These are phyloP conservation scores for Evernia prunastri DNA, from an alignment of 495 filamentous ascomycete genomes.

Conservation along the genomic window DNA sequence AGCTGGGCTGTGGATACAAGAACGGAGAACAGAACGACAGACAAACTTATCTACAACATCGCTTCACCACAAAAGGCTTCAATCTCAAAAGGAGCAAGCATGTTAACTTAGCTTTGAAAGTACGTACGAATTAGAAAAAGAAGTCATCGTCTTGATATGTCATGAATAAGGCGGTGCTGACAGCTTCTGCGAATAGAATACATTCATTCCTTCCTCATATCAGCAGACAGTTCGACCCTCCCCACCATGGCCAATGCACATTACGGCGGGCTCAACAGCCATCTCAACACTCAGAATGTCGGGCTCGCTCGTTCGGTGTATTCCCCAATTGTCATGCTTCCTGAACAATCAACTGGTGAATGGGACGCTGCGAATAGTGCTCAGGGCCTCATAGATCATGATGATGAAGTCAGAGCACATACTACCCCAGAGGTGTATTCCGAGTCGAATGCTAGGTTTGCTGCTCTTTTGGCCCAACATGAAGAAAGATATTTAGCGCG, in stretches of 20 bases:
- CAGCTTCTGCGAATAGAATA: background rate
- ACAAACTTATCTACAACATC: background rate
- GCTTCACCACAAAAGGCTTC: background rate
- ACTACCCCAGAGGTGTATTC: background rate
- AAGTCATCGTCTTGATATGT: background rate
- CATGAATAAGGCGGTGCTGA: background rate
- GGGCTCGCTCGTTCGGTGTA: background rate
- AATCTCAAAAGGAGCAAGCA: background rate
- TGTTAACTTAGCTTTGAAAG: background rate
- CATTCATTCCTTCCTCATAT: background rate
- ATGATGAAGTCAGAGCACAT: constrained; percentile 1
- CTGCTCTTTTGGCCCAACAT: background rate
- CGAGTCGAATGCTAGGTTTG: background rate
- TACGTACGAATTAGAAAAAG: background rate
- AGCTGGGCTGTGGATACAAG: background rate
- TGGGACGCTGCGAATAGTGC: background rate
- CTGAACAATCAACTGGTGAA: background rate
- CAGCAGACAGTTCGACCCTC: background rate
- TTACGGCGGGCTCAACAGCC: background rate
- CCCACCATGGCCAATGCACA: background rate
- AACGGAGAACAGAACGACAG: background rate
- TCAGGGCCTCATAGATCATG: background rate
- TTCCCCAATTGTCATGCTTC: background rate
- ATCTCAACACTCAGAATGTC: background rate
- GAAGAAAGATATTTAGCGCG: background rate